Base-by-base conservation (phyloP, 2,329 filamentous ascomycete species). In the Stemphylium vesicarium region DNA sequence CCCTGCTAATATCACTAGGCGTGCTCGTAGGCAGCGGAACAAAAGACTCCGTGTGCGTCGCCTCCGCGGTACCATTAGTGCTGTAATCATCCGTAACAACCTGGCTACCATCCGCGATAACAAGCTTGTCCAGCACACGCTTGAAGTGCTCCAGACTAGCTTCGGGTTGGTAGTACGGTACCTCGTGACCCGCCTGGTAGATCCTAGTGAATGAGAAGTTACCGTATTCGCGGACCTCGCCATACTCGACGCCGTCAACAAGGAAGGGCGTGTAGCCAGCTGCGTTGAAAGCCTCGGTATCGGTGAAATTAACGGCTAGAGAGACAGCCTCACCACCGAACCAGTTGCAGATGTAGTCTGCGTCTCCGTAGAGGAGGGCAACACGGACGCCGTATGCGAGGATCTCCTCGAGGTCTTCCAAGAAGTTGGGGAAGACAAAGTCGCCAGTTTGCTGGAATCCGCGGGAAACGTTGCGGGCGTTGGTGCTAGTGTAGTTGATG, bases 301-400 rank as follows among this genome's bases (percentile, higher is more conserved):
- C 68, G 0, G 79, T 74, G 64, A 88, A 88, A 31, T 72, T 67
- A 0, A 90, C 74, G 6, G 81, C 81, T 4, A 75, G 79, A 2
- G 87, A 89, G 39, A 91, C 81, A 4, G 88, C 88, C 74, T 95
- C 83, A 22, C 90, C 91, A 15, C 91, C 91, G 63, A 88, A 79
- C 85, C 88, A 85, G 66, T 85, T 85, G 74, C 81, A 83, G 65
- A 80, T 81, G 54, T 73, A 86, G 65, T 87, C 84, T 2, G 82
- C 78, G 64, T 87, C 85, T 2, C 84, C 84, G 62, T 86, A 85
- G 35, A 85, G 75, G 24, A 86, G 70, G 1, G 72, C 67, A 3
- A 87, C 83, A 56, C 84, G 84, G 47, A 86, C 78, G 8, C 83
- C 83, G 13, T 77, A 77, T 43, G 81, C 81, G 6, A 87, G 76